Percentiles rank a stretch among this genome's conserved stretches.
Conservation (phyloP, 306 rosid genomes). For the Cicer judaicum region DNA sequence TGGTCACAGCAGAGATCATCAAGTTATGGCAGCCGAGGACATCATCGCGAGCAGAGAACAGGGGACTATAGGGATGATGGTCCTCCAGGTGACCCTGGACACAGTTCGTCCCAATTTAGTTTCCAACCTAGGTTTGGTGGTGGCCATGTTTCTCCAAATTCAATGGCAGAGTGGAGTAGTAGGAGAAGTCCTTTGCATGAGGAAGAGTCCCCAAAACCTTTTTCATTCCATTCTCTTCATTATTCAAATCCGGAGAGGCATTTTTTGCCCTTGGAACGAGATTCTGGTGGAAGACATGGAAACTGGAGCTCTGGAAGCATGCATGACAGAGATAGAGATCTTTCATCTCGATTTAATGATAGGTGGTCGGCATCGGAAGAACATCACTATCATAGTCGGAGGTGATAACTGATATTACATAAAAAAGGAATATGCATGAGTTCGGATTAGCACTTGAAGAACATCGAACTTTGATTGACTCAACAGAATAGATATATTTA, state of each 20-base stretch:
- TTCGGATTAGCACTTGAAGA: conserved; percentile 6
- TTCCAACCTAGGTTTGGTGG: conserved; percentile 69
- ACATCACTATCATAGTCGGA: conserved; percentile 55
- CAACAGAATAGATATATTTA: background rate
- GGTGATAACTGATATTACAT: conserved; percentile 44
- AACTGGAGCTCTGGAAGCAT: conserved; percentile 45
- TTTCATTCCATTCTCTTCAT: conserved; percentile 48
- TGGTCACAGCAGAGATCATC: conserved; percentile 56
- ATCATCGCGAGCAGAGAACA: conserved; percentile 63
- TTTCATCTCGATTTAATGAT: conserved; percentile 48
- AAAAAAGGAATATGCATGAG: background rate
- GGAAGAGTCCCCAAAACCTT: conserved; percentile 53
- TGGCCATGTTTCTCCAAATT: conserved; percentile 50
- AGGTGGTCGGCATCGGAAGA: conserved; percentile 51
- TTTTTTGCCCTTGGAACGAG: conserved; percentile 48
- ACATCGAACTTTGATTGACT: background rate
- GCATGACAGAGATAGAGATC: conserved; percentile 44
- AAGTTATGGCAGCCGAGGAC: conserved; percentile 63
- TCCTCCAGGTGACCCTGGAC: conserved; percentile 78
- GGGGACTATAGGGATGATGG: conserved; percentile 73
- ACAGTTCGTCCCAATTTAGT: conserved; percentile 54
- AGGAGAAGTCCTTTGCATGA: conserved; percentile 58
- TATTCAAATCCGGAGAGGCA: conserved; percentile 53
- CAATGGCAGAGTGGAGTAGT: conserved; percentile 54
- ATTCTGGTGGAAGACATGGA: conserved; percentile 46